Evolutionary conservation across 129 eudicot genomes (phyloP).

Genomic region (Escallonia herrerae): DNA sequence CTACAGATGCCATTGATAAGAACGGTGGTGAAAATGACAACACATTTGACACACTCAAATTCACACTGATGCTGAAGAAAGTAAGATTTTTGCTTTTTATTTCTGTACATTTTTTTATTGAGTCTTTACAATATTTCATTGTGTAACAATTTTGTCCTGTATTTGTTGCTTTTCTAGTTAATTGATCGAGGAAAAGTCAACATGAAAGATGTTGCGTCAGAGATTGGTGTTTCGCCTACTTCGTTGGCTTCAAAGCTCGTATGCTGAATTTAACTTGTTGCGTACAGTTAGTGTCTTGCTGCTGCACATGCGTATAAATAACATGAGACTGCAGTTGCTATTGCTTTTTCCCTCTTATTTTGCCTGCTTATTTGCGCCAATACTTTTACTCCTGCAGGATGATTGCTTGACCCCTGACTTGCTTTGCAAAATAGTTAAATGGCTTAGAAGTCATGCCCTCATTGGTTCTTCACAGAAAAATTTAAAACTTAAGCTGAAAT

Average conservation of each 20-base stretch:
- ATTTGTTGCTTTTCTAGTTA: slow-evolving; percentile 36
- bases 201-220: slow-evolving; percentile 65
- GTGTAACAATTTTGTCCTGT: slow-evolving; percentile 3
- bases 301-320: background rate
- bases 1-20: slow-evolving; percentile 21
- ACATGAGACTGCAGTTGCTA: background rate
- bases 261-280: slow-evolving; percentile 23
- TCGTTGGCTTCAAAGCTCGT: slow-evolving; percentile 43
- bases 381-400: slow-evolving; percentile 39
- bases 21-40: slow-evolving; percentile 34
- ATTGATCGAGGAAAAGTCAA: slow-evolving; percentile 62
- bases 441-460: slow-evolving; percentile 56
- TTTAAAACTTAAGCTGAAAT: slow-evolving; percentile 47
- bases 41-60: slow-evolving; percentile 30
- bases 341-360: slow-evolving; percentile 4
- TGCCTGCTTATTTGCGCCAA: background rate
- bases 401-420: slow-evolving; percentile 45
- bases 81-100: background rate
- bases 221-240: slow-evolving; percentile 61
- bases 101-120: background rate
- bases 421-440: slow-evolving; percentile 48
- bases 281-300: background rate
- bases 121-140: background rate
- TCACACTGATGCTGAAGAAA: slow-evolving; percentile 46
- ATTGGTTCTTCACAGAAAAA: slow-evolving; percentile 49